phyloP scores from a whole-genome alignment of 2,329 filamentous ascomycete genomes.

The Beauveria sp. region DNA sequence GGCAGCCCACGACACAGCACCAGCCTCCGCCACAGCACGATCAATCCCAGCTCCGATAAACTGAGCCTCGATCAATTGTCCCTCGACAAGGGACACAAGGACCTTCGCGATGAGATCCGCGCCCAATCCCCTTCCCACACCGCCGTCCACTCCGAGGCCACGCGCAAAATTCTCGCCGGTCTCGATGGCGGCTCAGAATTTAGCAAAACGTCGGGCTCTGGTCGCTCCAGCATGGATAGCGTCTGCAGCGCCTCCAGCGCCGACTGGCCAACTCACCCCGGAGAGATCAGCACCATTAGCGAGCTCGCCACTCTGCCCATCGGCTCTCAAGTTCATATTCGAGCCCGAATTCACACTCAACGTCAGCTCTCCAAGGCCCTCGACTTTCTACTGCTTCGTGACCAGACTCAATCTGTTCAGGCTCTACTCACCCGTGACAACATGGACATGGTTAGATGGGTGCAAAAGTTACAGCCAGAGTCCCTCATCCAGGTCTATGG shows the following conservation, averaged over 20 bases:
- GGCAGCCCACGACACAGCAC: not conserved
- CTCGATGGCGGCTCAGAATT: constrained; percentile 10
- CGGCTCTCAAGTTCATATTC: constrained; percentile 34
- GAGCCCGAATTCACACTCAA: constrained; percentile 49
- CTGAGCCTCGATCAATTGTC: constrained; percentile 10
- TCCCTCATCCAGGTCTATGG: constrained; percentile 72
- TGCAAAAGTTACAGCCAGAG: constrained; percentile 72
- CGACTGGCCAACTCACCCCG: constrained; percentile 32
- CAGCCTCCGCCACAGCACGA: constrained; percentile 1
- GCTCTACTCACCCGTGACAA: constrained; percentile 56
- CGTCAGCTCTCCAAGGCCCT: constrained; percentile 75
- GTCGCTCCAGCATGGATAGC: constrained; percentile 22
- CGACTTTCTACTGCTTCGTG: constrained; percentile 79
- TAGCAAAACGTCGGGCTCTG: constrained; percentile 6
- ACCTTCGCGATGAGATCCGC: constrained; percentile 8
- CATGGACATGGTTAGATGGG: constrained; percentile 78
- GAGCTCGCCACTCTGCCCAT: constrained; percentile 30
- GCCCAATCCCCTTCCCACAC: not conserved
- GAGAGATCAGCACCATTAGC: constrained; percentile 31
- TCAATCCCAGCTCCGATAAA: not conserved
- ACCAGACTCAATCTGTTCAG: constrained; percentile 71
- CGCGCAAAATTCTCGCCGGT: constrained; percentile 9
- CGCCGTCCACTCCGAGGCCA: constrained; percentile 11
- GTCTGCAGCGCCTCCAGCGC: constrained; percentile 28
- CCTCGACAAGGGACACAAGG: constrained; percentile 7